phyloP scores from a whole-genome alignment of 148 eudicot species.

The Silene latifolia region DNA sequence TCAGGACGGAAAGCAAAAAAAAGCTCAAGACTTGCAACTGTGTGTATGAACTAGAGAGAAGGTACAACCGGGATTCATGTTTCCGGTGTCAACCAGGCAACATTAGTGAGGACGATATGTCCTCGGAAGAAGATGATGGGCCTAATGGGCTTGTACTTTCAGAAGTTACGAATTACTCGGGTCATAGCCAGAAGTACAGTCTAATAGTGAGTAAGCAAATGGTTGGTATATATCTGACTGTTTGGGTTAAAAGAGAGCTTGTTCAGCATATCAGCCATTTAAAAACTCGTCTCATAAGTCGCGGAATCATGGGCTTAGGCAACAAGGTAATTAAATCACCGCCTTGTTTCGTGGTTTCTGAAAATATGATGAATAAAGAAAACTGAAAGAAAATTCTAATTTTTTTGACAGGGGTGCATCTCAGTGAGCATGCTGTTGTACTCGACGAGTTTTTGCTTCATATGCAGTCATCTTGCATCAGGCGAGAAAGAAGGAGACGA shows the following conservation, averaged over 20 bases:
- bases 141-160: conserved; percentile 28
- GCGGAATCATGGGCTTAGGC: conserved; percentile 66
- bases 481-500: conserved; percentile 88
- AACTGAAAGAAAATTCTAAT: neutral
- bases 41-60: conserved; percentile 35
- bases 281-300: conserved; percentile 43
- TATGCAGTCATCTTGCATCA: conserved; percentile 72
- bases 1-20: conserved; percentile 48
- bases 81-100: conserved; percentile 41
- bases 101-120: conserved; percentile 33
- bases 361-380: neutral
- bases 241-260: conserved; percentile 53
- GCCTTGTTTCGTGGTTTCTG: neutral
- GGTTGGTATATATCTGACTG: conserved; percentile 56
- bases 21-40: conserved; percentile 62
- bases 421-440: conserved; percentile 57
- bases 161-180: conserved; percentile 20
- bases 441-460: conserved; percentile 64
- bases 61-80: conserved; percentile 47
- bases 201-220: conserved; percentile 56
- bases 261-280: conserved; percentile 47
- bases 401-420: conserved; percentile 55
- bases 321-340: conserved; percentile 36
- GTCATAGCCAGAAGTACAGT: conserved; percentile 33
- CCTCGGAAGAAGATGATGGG: conserved; percentile 49